Percentiles rank a stretch among this genome's conserved stretches.
These are phyloP conservation scores for Corrigiola litoralis DNA, from an alignment of 179 eudicot genomes.

Conservation along the genomic window DNA sequence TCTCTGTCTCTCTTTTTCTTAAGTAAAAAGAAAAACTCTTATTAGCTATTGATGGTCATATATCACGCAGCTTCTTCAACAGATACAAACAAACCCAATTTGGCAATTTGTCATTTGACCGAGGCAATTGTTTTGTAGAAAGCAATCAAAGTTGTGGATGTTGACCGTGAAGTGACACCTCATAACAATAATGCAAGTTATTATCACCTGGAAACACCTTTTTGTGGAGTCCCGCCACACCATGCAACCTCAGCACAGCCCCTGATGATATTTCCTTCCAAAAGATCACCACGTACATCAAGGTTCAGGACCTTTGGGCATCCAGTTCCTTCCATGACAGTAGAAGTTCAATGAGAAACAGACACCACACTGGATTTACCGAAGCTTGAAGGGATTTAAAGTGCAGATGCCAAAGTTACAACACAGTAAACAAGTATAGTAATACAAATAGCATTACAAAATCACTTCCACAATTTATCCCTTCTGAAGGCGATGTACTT, in stretches of 20 bases:
- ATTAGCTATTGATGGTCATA: background rate
- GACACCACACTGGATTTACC: background rate
- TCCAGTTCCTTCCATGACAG: conserved; percentile 63
- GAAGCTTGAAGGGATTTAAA: conserved; percentile 3
- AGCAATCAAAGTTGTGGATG: conserved; percentile 8
- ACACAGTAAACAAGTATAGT: background rate
- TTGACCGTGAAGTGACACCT: background rate
- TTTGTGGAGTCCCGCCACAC: conserved; percentile 98
- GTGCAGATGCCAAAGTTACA: background rate
- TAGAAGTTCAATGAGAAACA: conserved; percentile 12
- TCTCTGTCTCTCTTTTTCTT: background rate
- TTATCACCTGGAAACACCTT: conserved; percentile 78
- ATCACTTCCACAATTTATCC: too few species aligned
- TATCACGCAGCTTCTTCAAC: background rate
- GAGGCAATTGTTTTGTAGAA: background rate
- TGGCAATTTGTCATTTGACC: background rate
- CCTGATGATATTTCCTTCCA: conserved; percentile 75
- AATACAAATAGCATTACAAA: background rate
- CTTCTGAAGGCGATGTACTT: too few species aligned
- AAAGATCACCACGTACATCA: conserved; percentile 75
- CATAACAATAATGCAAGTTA: background rate
- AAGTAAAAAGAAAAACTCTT: background rate
- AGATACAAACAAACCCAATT: background rate
- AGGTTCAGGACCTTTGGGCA: conserved; percentile 90
- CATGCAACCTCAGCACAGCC: conserved; percentile 90